These are phyloP conservation scores for Boletus rufocinnamomeus DNA, from an alignment of 768 basidiomycete species.

Conservation along the genomic window DNA sequence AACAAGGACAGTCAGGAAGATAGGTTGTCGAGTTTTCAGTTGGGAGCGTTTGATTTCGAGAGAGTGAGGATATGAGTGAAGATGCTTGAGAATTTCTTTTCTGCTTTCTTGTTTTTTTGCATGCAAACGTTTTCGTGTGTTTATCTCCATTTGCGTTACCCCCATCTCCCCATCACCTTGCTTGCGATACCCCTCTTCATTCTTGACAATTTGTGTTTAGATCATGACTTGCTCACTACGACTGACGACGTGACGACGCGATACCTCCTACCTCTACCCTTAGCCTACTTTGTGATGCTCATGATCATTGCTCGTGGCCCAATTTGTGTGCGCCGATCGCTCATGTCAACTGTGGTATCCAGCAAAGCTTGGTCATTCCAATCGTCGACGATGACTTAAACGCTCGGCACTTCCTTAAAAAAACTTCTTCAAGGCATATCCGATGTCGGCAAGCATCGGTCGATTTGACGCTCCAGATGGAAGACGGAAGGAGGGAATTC, in stretches of 20 bases:
- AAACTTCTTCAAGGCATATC: too few relatives aligned
- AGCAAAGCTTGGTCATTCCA: too few relatives aligned
- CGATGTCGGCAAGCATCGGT: too few relatives aligned
- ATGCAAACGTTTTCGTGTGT: not conserved
- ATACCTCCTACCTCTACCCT: constrained; percentile 7
- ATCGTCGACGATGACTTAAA: too few relatives aligned
- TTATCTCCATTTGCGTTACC: constrained; percentile 16
- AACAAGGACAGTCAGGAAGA: constrained; percentile 17
- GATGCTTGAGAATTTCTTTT: not conserved
- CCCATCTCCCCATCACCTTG: not conserved
- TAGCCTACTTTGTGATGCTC: not conserved
- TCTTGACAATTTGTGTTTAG: not conserved
- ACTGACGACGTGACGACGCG: constrained; percentile 16
- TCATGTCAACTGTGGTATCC: too few relatives aligned
- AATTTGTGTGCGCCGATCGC: not conserved
- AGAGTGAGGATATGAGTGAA: constrained; percentile 9
- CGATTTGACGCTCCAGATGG: too few relatives aligned
- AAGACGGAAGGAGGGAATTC: too few relatives aligned
- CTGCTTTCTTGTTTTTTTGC: not conserved
- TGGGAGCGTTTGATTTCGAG: constrained; percentile 29
- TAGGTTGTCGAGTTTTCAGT: constrained; percentile 11
- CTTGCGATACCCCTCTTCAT: constrained; percentile 16
- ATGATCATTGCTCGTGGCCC: not conserved
- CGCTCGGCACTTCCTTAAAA: too few relatives aligned
- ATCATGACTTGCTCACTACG: constrained; percentile 1